Base-by-base conservation (phyloP, 1,284 basidiomycete species). In the Melanopsichium pennsylvanicum region DNA sequence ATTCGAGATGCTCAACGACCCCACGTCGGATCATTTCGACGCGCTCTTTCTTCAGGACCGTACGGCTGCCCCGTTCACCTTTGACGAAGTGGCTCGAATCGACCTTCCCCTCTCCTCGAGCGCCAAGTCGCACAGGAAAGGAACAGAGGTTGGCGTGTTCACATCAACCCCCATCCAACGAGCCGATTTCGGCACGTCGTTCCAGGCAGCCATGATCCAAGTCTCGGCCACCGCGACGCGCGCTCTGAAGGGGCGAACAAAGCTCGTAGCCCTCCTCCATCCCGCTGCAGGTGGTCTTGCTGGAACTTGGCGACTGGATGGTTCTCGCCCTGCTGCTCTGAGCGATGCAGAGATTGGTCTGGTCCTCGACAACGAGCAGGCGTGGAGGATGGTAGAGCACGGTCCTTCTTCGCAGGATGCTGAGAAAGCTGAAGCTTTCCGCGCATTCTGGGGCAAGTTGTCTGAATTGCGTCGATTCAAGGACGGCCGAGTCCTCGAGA, bases 391-490 rank as follows among this genome's bases (percentile, higher is more conserved):
- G 52, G 79, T 81, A n/a, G 79, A 81, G 25, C 79, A 81, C 39
- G 79, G 79, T 2, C 79, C 96, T 0, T 81, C 89, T 0, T 78
- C 42, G 12, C 84, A 84, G 16, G 84, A 86, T 0, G 43, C 56
- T 10, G 82, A 79, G 16, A 83, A 80, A 1, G 82, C 81, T 6
- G 83, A 86, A 36, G 84, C 83, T 2, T 99, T 97, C 85, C 87
- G 89, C 31, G 85, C 87, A 3, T 85, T 98, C 63, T 99, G 96
- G 96, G 95, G 94, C 1, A 85, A 88, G 42, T 91, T 92, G 78
- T 89, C 94, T 0, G 95, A 98, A 80, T 84, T 97, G 18, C 87
- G 96, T n/a, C 87, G 95, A 16, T 99, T 98, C 85, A 94, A 97
- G 81, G 94, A 98, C 76, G 95, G 95, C 0, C 86, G 89, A 5